Conservation (phyloP, 768 basidiomycete genomes). For the Termitomyces sp. region DNA sequence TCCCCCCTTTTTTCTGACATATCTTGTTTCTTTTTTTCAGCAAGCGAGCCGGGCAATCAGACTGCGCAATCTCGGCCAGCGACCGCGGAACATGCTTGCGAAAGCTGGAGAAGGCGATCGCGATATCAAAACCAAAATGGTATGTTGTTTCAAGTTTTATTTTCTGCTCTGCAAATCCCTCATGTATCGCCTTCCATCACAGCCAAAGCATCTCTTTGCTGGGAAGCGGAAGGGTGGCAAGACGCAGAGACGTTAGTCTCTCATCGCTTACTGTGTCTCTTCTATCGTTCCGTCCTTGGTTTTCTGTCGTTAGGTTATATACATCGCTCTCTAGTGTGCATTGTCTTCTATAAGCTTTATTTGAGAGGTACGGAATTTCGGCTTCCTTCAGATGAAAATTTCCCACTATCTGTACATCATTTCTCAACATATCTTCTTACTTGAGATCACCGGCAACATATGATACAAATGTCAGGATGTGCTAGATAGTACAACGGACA, state of each 20-base stretch:
- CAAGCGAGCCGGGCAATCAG: conserved; percentile 78
- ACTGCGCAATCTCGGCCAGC: conserved; percentile 82
- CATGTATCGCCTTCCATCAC: conserved; percentile 10
- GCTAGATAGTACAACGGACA: not conserved
- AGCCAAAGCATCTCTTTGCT: conserved; percentile 86
- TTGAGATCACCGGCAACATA: no score
- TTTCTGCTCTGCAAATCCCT: conserved; percentile 4
- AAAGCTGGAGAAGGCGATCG: conserved; percentile 91
- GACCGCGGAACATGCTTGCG: conserved; percentile 81
- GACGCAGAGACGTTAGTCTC: conserved; percentile 63
- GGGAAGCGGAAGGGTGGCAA: conserved; percentile 86
- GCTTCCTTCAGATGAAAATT: not conserved
- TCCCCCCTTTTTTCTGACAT: not conserved
- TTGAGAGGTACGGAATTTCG: no score
- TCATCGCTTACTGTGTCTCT: conserved; percentile 1
- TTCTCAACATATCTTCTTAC: not conserved
- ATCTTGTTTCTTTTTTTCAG: conserved; percentile 27
- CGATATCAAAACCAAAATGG: conserved; percentile 79
- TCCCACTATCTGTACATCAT: not conserved
- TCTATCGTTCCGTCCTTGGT: conserved; percentile 10
- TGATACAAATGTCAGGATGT: not conserved
- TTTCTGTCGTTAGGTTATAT: not conserved
- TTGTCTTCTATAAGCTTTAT: not conserved
- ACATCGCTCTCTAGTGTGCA: not conserved
- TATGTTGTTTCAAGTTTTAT: conserved; percentile 26